Base-by-base conservation (phyloP, 1,284 basidiomycete genomes). In the Cryptococcus sp. region DNA sequence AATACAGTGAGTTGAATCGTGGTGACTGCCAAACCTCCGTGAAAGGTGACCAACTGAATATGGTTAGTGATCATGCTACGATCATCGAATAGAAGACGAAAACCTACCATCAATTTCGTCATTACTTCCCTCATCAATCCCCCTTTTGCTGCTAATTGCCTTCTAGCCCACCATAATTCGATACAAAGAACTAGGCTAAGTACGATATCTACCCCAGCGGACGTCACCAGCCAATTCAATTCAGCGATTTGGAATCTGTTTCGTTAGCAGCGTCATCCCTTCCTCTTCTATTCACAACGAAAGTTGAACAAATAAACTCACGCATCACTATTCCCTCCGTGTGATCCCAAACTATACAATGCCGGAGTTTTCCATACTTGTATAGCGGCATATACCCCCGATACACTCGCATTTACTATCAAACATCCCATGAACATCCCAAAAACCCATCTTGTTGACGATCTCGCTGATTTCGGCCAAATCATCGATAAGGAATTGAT, bases 111-210 rank as follows among this genome's bases (percentile, higher is more conserved):
- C 30, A 55, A 41, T 7, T 34, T 48, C 3, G 50, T 47, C 41
- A 51, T 23, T 14, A 30, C 33, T 38, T 46, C 34, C 11, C 31
- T 30, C 41, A 44, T 31, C 11, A 37, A 38, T 1, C 65, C 65
- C 7, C 65, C 61, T 37, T 58, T 44, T 35, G 56, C 49, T 3
- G 63, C 54, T 2, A 66, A 46, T 31, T 65, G 59, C 14, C 56
- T 49, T 15, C 66, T 46, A 10, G 66, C 66, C 63, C 63, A 68
- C 61, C 63, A 65, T 1, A 68, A 50, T 43, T 68, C 65, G 4
- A 58, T n/a, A 32, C 61, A 63, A 0, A 68, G 59, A 2, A 61
- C 58, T 4, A 52, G 5, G 15, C 58, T 58, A 1, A 68, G 42
- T 8, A 61, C 15, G 14, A 61, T 33, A 49, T 68, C 66, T 7